A percentile compares a stretch with the other conserved stretches of the same genome.
Evolutionary conservation across 2,329 filamentous ascomycete species (phyloP).

Genomic region (Hypoxylon sp.): DNA sequence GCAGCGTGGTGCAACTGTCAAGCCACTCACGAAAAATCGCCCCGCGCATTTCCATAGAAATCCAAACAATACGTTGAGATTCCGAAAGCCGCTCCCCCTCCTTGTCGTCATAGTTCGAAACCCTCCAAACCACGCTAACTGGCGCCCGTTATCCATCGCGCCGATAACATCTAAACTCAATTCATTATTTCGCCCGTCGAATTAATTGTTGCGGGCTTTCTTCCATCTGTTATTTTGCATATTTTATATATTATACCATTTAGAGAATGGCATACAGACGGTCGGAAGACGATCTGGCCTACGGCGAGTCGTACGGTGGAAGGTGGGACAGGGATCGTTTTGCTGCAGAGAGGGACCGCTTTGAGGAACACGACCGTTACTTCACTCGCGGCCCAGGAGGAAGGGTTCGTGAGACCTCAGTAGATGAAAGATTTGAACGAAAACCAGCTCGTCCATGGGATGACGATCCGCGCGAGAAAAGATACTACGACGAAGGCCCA

Average conservation of each 20-base stretch:
- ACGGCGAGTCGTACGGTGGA: slow-evolving; percentile 52
- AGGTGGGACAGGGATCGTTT: slow-evolving; percentile 71
- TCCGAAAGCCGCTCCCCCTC: slow-evolving; percentile 26
- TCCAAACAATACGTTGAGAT: slow-evolving; percentile 27
- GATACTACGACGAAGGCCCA: slow-evolving; percentile 68
- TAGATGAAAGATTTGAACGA: slow-evolving; percentile 64
- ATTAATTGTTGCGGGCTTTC: slow-evolving; percentile 1
- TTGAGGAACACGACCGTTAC: slow-evolving; percentile 66
- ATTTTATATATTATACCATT: slow-evolving; percentile 34
- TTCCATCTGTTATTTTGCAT: slow-evolving; percentile 4
- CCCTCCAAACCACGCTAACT: slow-evolving; percentile 21
- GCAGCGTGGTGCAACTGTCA: slow-evolving; percentile 22
- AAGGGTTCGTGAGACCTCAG: slow-evolving; percentile 60
- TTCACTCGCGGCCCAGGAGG: slow-evolving; percentile 56
- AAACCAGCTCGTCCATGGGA: slow-evolving; percentile 60
- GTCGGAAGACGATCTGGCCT: slow-evolving; percentile 55
- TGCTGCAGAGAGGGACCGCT: slow-evolving; percentile 65
- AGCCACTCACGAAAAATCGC: slow-evolving; percentile 36
- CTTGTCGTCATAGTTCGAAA: slow-evolving; percentile 43
- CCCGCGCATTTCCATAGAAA: slow-evolving; percentile 24
- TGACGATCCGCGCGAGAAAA: slow-evolving; percentile 64
- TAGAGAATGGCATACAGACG: slow-evolving; percentile 52
- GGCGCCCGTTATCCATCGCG: slow-evolving; percentile 18
- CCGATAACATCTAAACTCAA: slow-evolving; percentile 11
- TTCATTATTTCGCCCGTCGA: slow-evolving; percentile 7